phyloP scores from a whole-genome alignment of 1,284 basidiomycete species.

The Mycena citricolor region DNA sequence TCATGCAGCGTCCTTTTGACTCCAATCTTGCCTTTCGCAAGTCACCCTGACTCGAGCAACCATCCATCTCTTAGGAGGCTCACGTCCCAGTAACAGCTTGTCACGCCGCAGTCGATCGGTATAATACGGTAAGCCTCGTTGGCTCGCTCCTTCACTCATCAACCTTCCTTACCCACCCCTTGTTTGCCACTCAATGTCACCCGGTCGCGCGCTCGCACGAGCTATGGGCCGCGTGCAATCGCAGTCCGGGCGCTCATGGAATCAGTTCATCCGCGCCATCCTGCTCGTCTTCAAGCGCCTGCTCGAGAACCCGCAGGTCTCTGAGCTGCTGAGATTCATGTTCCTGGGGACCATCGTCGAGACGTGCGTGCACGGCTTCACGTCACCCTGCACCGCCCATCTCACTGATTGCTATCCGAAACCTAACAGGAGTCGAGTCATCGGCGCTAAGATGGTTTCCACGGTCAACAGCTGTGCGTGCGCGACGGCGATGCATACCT shows the following conservation, averaged over 20 bases:
- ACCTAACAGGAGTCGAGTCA: conserved; percentile 16
- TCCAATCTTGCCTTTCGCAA: too few species aligned
- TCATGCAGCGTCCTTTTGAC: too few species aligned
- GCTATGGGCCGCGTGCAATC: conserved; percentile 9
- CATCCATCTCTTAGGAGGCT: too few species aligned
- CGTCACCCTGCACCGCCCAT: neutral
- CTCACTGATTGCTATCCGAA: neutral
- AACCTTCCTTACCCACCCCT: too few species aligned
- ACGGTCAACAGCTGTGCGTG: conserved; percentile 22
- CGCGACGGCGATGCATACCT: too few species aligned
- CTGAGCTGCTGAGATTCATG: conserved; percentile 20
- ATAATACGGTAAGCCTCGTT: too few species aligned
- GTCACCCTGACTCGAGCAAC: too few species aligned
- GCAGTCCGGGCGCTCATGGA: conserved; percentile 13
- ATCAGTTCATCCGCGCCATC: conserved; percentile 9
- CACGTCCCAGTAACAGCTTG: too few species aligned
- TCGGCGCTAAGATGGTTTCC: conserved; percentile 23
- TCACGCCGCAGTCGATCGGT: too few species aligned
- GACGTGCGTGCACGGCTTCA: conserved; percentile 12
- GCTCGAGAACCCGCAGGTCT: conserved; percentile 18
- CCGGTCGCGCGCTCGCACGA: conserved; percentile 6
- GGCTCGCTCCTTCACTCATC: too few species aligned
- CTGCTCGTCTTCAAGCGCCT: conserved; percentile 4
- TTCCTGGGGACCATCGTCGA: conserved; percentile 23
- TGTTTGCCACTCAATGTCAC: too few species aligned